These are phyloP conservation scores for Lachancea cidri DNA, from an alignment of 805 yeast species.

Conservation along the genomic window DNA sequence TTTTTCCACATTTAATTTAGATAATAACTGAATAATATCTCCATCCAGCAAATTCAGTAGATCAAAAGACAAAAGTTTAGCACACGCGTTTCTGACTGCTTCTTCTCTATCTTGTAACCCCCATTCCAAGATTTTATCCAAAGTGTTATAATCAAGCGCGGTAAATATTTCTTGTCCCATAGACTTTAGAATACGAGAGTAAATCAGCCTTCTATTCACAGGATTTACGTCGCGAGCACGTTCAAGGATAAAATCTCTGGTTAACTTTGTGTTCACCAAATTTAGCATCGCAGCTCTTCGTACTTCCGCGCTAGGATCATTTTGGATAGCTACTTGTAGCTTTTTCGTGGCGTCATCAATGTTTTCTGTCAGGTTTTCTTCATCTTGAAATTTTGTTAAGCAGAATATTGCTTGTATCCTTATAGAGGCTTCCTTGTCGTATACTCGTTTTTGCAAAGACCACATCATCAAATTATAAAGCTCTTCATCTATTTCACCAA, in stretches of 20 bases:
- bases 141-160: constrained; percentile 33
- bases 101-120: constrained; percentile 86
- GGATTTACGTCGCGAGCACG: constrained; percentile 78
- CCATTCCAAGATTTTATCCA: constrained; percentile 72
- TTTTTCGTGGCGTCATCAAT: constrained; percentile 44
- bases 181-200: constrained; percentile 59
- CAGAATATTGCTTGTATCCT: constrained; percentile 83
- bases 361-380: constrained; percentile 33
- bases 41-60: constrained; percentile 71
- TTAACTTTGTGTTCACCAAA: constrained; percentile 48
- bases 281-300: constrained; percentile 78
- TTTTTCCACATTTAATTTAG: constrained; percentile 62
- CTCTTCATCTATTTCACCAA: constrained; percentile 72
- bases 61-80: constrained; percentile 56
- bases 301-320: constrained; percentile 85
- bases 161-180: constrained; percentile 54
- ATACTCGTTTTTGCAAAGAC: constrained; percentile 56
- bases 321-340: constrained; percentile 50
- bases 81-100: constrained; percentile 65
- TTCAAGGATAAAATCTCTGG: constrained; percentile 59
- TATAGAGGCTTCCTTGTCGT: constrained; percentile 71
- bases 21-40: constrained; percentile 67
- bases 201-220: constrained; percentile 67
- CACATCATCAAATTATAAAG: constrained; percentile 58
- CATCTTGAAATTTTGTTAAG: constrained; percentile 69